These are phyloP conservation scores for Schwanniomyces occidentalis DNA, from an alignment of 805 yeast species.

Conservation along the genomic window DNA sequence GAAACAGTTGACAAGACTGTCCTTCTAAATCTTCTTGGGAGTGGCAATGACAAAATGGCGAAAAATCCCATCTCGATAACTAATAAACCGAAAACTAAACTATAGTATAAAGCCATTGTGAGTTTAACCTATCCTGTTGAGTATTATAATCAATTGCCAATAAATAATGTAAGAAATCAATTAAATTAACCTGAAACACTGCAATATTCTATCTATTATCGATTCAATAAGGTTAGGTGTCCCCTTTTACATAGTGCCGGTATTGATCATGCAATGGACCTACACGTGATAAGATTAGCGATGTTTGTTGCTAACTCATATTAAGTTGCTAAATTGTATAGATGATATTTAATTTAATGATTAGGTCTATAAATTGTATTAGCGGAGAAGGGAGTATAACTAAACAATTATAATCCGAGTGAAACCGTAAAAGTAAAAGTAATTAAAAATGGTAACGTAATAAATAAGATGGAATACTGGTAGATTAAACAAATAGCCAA, in stretches of 20 bases:
- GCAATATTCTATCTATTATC: no score
- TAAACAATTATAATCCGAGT: constrained; percentile 29
- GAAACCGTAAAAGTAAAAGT: constrained; percentile 64
- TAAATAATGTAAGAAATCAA: no score
- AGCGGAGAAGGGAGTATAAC: background rate
- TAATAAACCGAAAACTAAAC: constrained; percentile 69
- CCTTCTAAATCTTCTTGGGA: constrained; percentile 74
- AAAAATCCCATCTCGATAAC: constrained; percentile 77
- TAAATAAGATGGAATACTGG: constrained; percentile 67
- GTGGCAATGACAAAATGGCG: constrained; percentile 78
- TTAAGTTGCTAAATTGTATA: no score
- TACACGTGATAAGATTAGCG: no score
- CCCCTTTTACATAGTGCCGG: no score
- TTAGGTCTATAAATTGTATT: background rate
- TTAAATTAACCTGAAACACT: no score
- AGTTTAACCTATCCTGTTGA: no score
- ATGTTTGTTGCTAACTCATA: no score
- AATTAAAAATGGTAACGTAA: constrained; percentile 74
- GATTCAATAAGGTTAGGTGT: no score
- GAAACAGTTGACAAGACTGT: constrained; percentile 62
- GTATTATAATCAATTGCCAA: no score
- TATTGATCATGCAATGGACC: no score
- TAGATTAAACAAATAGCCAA: constrained; percentile 71
- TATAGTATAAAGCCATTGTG: constrained; percentile 45
- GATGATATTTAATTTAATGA: no score